These are phyloP conservation scores for Dendrocalamus sinicus DNA, from an alignment of 176 grass and related monocot genomes.

Conservation along the genomic window DNA sequence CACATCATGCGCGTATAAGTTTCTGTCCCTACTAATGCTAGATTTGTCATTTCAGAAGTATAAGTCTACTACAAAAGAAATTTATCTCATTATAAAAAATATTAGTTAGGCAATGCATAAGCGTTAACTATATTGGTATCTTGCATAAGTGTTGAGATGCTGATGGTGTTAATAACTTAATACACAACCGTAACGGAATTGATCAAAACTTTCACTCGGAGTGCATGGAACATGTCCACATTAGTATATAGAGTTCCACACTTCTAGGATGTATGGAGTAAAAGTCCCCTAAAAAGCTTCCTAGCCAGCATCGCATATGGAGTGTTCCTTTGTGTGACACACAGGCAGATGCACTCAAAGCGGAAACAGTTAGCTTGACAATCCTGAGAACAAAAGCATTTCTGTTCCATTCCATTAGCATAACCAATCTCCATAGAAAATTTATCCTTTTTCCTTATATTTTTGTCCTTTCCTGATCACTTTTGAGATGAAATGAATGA, in stretches of 20 bases:
- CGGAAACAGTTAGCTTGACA: background rate
- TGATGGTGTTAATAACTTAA: background rate
- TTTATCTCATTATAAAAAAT: background rate
- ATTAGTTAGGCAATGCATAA: background rate
- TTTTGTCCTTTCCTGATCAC: background rate
- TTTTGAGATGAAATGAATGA: background rate
- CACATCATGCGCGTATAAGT: background rate
- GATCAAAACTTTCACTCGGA: background rate
- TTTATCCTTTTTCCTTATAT: background rate
- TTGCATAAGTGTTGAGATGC: background rate
- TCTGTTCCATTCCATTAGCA: background rate
- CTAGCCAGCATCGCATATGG: background rate
- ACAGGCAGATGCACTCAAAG: background rate
- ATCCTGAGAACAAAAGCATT: background rate
- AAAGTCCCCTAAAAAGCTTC: background rate
- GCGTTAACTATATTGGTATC: background rate
- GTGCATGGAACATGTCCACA: background rate
- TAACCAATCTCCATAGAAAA: background rate
- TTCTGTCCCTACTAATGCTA: background rate
- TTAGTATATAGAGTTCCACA: background rate
- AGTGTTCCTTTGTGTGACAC: background rate
- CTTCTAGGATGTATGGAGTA: background rate
- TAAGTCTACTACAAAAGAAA: conserved; percentile 2
- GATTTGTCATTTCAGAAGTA: background rate
- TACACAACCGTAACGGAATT: conserved; percentile 1